Evolutionary conservation across 371 early-diverging fungal genomes (phyloP), one percentile per base, ranked within the genome.

Genomic region (Mortierella sp.): DNA sequence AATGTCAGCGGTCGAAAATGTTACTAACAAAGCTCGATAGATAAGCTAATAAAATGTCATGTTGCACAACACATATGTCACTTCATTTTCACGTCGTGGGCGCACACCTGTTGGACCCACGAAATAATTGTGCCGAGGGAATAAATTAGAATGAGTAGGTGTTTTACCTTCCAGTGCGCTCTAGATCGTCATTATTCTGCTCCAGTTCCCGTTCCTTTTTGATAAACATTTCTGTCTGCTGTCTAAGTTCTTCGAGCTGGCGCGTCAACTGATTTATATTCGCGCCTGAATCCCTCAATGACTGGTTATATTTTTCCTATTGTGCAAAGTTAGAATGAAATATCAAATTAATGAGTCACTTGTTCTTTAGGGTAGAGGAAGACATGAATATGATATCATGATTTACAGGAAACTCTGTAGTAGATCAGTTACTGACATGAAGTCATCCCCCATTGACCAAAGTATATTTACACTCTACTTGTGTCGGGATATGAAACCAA

Each of bases 171-270:
- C 88, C 92, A 63, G 86, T 89, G 48, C 92, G 87, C 76, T 94
- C 94, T 65, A 95, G 70, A 69, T 95, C 95, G 76, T 95, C 95
- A 74, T 93, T 94, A 72, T 93, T 91, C 69, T 93, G 87, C 72
- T 95, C 95, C 43, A 95, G 83, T 67, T 93, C 94, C 28, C 94
- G 86, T 38, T 92, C 93, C 72, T 93, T 90, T 65, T 90, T 89
- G 84, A 90, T 88, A 74, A 92, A 94, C 69, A 85, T 89, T 55
- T 94, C 92, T 58, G 93, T 91, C 53, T 93, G 91, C 61, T 89
- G 89, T 83, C 90, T 87, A 58, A 94, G 77, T 69, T 90, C 88
- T 73, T 94, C 93, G 40, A 95, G 87, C 78, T 95, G 94, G 68
- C 93, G 83, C 72, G 93, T 93, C 86, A 94, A 87, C 66, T 91